phyloP scores from a whole-genome alignment of 495 filamentous ascomycete species.

The Penicillium robsamsonii region DNA sequence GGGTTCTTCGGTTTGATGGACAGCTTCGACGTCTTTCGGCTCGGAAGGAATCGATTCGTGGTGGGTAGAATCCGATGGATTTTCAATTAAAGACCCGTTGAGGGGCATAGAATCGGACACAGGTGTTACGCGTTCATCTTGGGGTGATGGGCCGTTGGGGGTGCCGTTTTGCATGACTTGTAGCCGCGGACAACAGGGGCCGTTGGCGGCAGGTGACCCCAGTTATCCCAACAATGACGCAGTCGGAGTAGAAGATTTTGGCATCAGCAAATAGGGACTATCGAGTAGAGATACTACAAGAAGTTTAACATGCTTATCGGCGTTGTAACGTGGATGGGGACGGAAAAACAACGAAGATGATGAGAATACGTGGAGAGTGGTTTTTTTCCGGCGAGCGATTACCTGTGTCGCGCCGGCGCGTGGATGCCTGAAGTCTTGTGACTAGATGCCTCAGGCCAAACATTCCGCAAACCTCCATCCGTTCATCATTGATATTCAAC shows the following conservation, averaged over 20 bases:
- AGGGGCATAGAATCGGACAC: slow-evolving; percentile 26
- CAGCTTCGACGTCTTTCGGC: slow-evolving; percentile 34
- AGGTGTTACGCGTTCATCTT: slow-evolving; percentile 47
- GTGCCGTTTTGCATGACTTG: slow-evolving; percentile 61
- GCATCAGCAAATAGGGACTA: slow-evolving; percentile 62
- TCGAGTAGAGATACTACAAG: slow-evolving; percentile 48
- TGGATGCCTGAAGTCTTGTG: slow-evolving; percentile 15
- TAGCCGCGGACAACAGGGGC: slow-evolving; percentile 49
- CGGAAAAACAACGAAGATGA: slow-evolving; percentile 33
- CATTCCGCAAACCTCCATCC: slow-evolving; percentile 36
- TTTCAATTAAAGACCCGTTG: slow-evolving; percentile 28
- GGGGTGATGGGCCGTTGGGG: slow-evolving; percentile 45
- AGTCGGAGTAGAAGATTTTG: slow-evolving; percentile 58
- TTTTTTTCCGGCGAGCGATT: slow-evolving; percentile 40
- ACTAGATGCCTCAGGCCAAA: slow-evolving; percentile 19
- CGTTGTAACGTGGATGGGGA: slow-evolving; percentile 38
- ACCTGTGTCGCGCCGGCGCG: slow-evolving; percentile 34
- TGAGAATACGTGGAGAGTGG: slow-evolving; percentile 42
- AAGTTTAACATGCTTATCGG: slow-evolving; percentile 64
- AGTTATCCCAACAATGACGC: slow-evolving; percentile 63
- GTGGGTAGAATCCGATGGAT: slow-evolving; percentile 26
- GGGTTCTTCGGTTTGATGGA: slow-evolving; percentile 47
- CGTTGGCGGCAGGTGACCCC: slow-evolving; percentile 54
- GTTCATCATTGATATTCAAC: slow-evolving; percentile 34
- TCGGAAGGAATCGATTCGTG: slow-evolving; percentile 31